These are phyloP conservation scores for Entomortierella beljakovae DNA, from an alignment of 192 early-diverging fungal genomes.

Conservation along the genomic window DNA sequence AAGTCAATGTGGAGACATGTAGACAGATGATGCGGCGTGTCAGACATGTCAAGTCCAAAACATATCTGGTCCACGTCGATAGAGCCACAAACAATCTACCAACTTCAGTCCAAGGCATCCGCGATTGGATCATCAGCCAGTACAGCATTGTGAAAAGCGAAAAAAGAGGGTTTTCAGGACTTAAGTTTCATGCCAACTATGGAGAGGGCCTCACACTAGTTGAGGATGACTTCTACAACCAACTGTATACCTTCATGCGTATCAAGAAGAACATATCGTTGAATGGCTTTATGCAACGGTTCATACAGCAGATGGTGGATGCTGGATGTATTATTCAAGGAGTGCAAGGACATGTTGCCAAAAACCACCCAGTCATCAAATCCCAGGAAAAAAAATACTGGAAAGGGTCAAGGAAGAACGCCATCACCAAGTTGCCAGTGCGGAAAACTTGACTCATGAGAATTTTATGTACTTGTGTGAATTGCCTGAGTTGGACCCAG, in stretches of 20 bases:
- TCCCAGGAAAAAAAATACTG: neutral
- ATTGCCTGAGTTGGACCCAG: neutral
- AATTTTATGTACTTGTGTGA: neutral
- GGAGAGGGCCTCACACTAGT: neutral
- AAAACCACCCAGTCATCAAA: neutral
- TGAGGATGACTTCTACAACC: conserved; percentile 10
- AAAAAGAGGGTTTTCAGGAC: neutral
- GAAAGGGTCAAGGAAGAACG: conserved; percentile 1
- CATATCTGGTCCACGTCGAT: conserved; percentile 13
- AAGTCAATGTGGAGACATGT: conserved; percentile 19
- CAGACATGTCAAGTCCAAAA: conserved; percentile 23
- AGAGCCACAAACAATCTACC: conserved; percentile 4
- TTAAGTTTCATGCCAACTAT: conserved; percentile 7
- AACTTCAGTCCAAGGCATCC: conserved; percentile 3
- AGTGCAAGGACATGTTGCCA: conserved; percentile 5
- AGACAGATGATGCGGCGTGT: conserved; percentile 22
- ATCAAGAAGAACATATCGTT: conserved; percentile 5
- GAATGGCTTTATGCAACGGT: conserved; percentile 13
- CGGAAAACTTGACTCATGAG: neutral
- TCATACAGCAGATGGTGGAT: conserved; percentile 13
- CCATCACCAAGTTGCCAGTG: conserved; percentile 1
- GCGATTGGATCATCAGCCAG: conserved; percentile 8
- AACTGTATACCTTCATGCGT: conserved; percentile 1
- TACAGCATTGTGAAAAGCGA: conserved; percentile 8
- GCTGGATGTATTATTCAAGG: conserved; percentile 5